These are phyloP conservation scores for Penicillium sp. DNA, from an alignment of 2,329 filamentous ascomycete species.

Conservation along the genomic window DNA sequence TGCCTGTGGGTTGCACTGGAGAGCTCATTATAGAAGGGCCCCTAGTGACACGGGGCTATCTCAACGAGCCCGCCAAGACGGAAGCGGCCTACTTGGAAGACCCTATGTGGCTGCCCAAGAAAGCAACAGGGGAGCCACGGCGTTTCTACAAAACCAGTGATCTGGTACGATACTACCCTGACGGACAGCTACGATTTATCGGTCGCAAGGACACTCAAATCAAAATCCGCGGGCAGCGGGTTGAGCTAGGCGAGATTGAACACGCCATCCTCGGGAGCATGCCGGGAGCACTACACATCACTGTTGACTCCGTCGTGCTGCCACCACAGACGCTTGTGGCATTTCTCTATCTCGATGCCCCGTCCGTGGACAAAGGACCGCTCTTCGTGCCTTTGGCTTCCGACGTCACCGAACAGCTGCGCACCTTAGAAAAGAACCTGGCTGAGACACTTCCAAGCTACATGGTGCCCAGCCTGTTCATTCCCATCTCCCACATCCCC, in stretches of 20 bases:
- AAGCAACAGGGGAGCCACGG: not conserved
- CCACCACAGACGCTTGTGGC: constrained; percentile 1
- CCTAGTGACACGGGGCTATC: not conserved
- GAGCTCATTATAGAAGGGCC: not conserved
- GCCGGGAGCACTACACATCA: not conserved
- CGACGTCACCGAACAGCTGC: not conserved
- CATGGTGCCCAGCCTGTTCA: constrained; percentile 21
- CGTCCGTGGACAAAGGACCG: not conserved
- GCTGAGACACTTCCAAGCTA: constrained; percentile 16
- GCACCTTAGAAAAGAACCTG: constrained; percentile 5
- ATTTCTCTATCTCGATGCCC: not conserved
- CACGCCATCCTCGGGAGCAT: constrained; percentile 23
- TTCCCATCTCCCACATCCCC: constrained; percentile 16
- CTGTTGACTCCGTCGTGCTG: constrained; percentile 2
- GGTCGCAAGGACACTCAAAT: constrained; percentile 24
- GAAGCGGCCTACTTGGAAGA: not conserved
- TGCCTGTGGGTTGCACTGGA: not conserved
- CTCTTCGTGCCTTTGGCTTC: not conserved
- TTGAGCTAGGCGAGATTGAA: constrained; percentile 3
- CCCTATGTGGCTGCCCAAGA: not conserved
- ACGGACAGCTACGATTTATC: constrained; percentile 8
- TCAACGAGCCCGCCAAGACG: not conserved
- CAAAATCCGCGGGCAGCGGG: too few relatives aligned
- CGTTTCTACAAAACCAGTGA: constrained; percentile 28
- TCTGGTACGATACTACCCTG: not conserved